These are phyloP conservation scores for Microcera coccophila DNA, from an alignment of 2,329 filamentous ascomycete genomes.

Conservation along the genomic window DNA sequence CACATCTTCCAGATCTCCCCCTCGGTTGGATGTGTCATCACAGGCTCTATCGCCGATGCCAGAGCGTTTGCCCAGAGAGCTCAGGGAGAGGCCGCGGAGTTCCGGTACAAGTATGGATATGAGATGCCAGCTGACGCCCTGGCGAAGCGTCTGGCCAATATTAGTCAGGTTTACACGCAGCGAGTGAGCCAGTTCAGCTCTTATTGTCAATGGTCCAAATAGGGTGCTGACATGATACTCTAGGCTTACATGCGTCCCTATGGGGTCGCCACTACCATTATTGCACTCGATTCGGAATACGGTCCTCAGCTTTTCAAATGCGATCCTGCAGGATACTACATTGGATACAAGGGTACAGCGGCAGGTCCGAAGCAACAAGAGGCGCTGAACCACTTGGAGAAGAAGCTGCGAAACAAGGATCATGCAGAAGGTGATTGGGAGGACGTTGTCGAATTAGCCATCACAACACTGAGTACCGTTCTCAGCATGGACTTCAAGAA, in stretches of 20 bases:
- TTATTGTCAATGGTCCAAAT: conserved; percentile 6
- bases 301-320: conserved; percentile 98
- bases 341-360: conserved; percentile 96
- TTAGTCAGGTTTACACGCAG: conserved; percentile 99
- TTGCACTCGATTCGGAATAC: conserved; percentile 87
- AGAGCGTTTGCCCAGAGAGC: conserved; percentile 89
- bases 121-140: conserved; percentile 99
- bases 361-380: conserved; percentile 98
- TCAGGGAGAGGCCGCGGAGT: conserved; percentile 93
- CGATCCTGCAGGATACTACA: conserved; percentile 96
- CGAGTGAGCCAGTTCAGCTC: conserved; percentile 54
- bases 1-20: conserved; percentile 97
- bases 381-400: conserved; percentile 96
- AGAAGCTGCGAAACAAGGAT: conserved; percentile 99
- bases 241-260: conserved; percentile 96
- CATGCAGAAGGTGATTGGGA: conserved; percentile 88
- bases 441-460: conserved; percentile 95
- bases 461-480: conserved; percentile 91
- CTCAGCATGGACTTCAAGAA: conserved; percentile 99
- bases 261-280: conserved; percentile 90
- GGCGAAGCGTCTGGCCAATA: conserved; percentile 95
- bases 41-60: conserved; percentile 95
- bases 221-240: conserved; percentile 25
- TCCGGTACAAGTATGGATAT: conserved; percentile 97
- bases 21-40: conserved; percentile 97